Percentiles rank a stretch among this genome's conserved stretches.
Evolutionary conservation across 164 flowering plant genomes (phyloP).

Genomic region (Vitis riparia): DNA sequence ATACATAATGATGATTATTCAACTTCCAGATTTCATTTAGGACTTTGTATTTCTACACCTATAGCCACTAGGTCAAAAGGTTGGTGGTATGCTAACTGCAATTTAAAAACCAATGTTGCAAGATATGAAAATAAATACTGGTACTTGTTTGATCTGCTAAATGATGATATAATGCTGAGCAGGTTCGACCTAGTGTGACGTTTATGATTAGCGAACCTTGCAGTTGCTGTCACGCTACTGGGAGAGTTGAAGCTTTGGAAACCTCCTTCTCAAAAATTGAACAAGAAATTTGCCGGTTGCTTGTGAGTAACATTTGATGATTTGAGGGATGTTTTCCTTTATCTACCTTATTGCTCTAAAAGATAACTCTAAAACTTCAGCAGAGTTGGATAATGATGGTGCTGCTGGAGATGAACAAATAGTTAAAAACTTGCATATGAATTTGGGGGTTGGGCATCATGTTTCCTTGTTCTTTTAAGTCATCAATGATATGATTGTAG

Average conservation of each 20-base stretch:
- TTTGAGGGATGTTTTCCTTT: neutral
- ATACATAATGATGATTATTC: neutral
- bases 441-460: neutral
- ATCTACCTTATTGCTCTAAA: neutral
- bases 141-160: slow-evolving; percentile 1
- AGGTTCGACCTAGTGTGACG: slow-evolving; percentile 98
- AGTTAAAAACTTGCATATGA: neutral
- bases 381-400: neutral
- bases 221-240: slow-evolving; percentile 85
- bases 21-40: too few relatives aligned
- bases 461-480: too few relatives aligned
- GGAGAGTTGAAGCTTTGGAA: slow-evolving; percentile 91
- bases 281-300: slow-evolving; percentile 80
- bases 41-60: too few relatives aligned
- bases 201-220: slow-evolving; percentile 98
- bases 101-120: too few relatives aligned
- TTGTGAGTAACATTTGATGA: slow-evolving; percentile 51
- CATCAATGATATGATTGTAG: too few relatives aligned
- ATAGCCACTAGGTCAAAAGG: too few relatives aligned
- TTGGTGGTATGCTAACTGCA: too few relatives aligned
- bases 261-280: slow-evolving; percentile 92
- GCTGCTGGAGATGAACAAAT: neutral
- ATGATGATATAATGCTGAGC: slow-evolving; percentile 23
- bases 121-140: neutral
- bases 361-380: neutral